Conservation (phyloP, 305 asterid species). For the Ajuga reptans region DNA sequence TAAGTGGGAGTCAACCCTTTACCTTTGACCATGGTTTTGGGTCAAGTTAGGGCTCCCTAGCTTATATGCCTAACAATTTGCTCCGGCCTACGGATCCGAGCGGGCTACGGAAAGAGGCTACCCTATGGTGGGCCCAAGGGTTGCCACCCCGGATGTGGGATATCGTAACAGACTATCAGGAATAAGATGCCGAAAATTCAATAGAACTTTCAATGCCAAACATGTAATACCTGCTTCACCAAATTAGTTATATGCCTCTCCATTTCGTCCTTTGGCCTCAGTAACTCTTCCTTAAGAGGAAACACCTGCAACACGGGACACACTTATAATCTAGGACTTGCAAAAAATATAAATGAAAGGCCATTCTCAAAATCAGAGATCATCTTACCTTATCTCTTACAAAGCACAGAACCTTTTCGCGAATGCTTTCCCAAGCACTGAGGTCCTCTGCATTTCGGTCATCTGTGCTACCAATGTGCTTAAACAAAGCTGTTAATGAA, state of each 20-base stretch:
- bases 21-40: no score
- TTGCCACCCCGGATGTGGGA: no score
- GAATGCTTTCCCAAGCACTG: slow-evolving; percentile 69
- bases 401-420: slow-evolving; percentile 80
- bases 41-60: no score
- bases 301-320: slow-evolving; percentile 51
- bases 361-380: background rate
- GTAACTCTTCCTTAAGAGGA: slow-evolving; percentile 69
- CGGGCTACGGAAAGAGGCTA: no score
- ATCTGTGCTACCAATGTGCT: slow-evolving; percentile 73
- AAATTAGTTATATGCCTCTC: slow-evolving; percentile 80
- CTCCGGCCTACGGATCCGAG: no score
- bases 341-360: background rate
- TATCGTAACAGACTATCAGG: slow-evolving; percentile 6
- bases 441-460: slow-evolving; percentile 68
- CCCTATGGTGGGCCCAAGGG: no score
- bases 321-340: slow-evolving; percentile 9
- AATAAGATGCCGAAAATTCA: background rate
- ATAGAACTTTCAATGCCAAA: background rate
- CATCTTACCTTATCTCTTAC: slow-evolving; percentile 68
- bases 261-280: slow-evolving; percentile 77
- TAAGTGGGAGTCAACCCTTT: no score
- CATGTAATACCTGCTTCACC: slow-evolving; percentile 63
- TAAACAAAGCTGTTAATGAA: slow-evolving; percentile 76
- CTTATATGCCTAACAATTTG: no score